phyloP scores from a whole-genome alignment of 352 stramenopile species.

The Poterioochromonas sp. region DNA sequence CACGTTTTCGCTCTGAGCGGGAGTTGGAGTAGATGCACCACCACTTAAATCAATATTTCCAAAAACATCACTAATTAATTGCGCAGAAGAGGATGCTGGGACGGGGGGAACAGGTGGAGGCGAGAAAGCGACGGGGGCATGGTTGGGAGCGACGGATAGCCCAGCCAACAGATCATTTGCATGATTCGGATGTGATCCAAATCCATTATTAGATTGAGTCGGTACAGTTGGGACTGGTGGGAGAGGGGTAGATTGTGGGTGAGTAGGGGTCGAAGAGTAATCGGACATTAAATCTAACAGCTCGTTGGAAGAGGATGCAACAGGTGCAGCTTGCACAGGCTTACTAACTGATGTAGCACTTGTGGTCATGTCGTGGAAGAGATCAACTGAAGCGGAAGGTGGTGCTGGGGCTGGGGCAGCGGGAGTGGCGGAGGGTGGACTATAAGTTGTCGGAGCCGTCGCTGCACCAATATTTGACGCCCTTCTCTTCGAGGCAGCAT shows the following conservation, averaged over 20 bases:
- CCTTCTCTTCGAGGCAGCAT: conserved; percentile 11
- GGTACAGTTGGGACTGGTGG: not conserved
- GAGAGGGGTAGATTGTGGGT: not conserved
- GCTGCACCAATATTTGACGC: conserved; percentile 15
- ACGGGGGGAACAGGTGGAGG: not conserved
- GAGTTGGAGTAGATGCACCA: conserved; percentile 16
- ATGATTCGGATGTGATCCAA: not conserved
- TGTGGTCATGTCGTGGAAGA: not conserved
- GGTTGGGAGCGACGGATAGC: not conserved
- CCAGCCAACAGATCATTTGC: not conserved
- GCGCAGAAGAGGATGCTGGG: not conserved
- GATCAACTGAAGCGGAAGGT: conserved; percentile 35
- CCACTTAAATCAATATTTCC: conserved; percentile 6
- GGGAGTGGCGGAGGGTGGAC: not conserved
- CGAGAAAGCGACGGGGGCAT: not conserved
- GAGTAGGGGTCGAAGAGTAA: not conserved
- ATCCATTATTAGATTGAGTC: not conserved
- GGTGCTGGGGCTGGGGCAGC: not conserved
- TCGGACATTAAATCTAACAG: not conserved
- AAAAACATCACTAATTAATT: conserved; percentile 27
- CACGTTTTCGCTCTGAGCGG: conserved; percentile 45
- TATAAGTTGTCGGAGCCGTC: conserved; percentile 41
- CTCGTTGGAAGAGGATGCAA: not conserved
- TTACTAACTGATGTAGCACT: not conserved
- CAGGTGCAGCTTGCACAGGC: not conserved